phyloP scores from a whole-genome alignment of 495 filamentous ascomycete genomes.

The Entonaema liquescens region DNA sequence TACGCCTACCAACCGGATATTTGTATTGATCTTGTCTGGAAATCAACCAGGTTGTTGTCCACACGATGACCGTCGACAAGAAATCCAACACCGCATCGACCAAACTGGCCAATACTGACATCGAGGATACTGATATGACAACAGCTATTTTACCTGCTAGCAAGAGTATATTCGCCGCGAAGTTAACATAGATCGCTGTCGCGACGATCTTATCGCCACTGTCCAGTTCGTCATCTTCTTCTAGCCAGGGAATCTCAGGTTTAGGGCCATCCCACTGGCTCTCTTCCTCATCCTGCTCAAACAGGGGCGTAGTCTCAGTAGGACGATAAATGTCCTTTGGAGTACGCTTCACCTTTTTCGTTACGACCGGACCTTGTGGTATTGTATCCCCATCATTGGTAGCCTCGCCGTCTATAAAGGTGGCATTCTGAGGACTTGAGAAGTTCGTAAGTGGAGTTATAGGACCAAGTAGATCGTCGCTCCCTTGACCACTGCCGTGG shows the following conservation, averaged over 20 bases:
- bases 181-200: conserved; percentile 85
- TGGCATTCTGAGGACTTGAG: conserved; percentile 33
- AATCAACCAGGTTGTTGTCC: conserved; percentile 81
- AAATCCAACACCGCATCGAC: conserved; percentile 92
- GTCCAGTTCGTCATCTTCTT: conserved; percentile 66
- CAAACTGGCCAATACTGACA: conserved; percentile 87
- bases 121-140: conserved; percentile 77
- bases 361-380: background rate
- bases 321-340: conserved; percentile 84
- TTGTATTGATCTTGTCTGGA: conserved; percentile 75
- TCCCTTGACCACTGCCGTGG: background rate
- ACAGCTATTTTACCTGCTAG: conserved; percentile 83
- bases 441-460: conserved; percentile 15
- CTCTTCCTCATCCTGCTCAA: conserved; percentile 53
- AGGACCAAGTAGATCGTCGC: background rate
- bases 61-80: conserved; percentile 84
- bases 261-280: conserved; percentile 44
- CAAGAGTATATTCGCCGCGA: conserved; percentile 81
- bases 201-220: conserved; percentile 73
- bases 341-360: conserved; percentile 73
- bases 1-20: conserved; percentile 82
- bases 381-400: conserved; percentile 31
- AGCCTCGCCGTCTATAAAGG: conserved; percentile 7
- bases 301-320: conserved; percentile 72
- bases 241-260: conserved; percentile 61